These are phyloP conservation scores for Hsuehochloa calcarea DNA, from an alignment of 176 grass and related monocot genomes.

Conservation along the genomic window DNA sequence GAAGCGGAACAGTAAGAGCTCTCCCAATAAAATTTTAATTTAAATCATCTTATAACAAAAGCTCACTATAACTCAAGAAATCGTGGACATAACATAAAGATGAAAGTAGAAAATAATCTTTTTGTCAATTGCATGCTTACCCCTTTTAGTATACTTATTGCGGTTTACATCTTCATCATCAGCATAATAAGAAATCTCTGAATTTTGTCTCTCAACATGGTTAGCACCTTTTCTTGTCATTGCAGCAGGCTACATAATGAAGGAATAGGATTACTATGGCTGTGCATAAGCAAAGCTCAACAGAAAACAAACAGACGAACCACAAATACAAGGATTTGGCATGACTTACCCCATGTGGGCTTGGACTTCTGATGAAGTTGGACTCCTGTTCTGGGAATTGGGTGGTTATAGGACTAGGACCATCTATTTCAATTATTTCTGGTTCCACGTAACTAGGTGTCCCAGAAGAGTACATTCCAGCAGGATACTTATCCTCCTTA, in stretches of 20 bases:
- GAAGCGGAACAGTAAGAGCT: neutral
- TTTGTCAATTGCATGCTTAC: conserved; percentile 49
- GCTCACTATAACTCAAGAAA: neutral
- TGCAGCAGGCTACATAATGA: conserved; percentile 64
- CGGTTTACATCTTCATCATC: conserved; percentile 95
- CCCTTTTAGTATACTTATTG: conserved; percentile 89
- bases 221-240: conserved; percentile 83
- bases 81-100: neutral
- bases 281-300: neutral
- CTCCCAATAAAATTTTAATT: neutral
- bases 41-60: neutral
- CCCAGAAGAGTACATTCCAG: conserved; percentile 48
- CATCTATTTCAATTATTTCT: conserved; percentile 98
- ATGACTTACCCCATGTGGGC: conserved; percentile 60
- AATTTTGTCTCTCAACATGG: conserved; percentile 75
- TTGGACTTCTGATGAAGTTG: conserved; percentile 70
- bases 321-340: neutral
- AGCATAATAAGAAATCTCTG: conserved; percentile 89
- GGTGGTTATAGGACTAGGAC: conserved; percentile 49
- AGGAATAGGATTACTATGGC: conserved; percentile 3
- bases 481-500: conserved; percentile 38
- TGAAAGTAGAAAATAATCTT: conserved; percentile 9
- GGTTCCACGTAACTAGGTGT: conserved; percentile 47
- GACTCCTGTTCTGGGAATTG: conserved; percentile 68
- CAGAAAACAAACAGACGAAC: neutral